Evolutionary conservation across 306 rosid species (phyloP).

Genomic region (Begonia peltatifolia): DNA sequence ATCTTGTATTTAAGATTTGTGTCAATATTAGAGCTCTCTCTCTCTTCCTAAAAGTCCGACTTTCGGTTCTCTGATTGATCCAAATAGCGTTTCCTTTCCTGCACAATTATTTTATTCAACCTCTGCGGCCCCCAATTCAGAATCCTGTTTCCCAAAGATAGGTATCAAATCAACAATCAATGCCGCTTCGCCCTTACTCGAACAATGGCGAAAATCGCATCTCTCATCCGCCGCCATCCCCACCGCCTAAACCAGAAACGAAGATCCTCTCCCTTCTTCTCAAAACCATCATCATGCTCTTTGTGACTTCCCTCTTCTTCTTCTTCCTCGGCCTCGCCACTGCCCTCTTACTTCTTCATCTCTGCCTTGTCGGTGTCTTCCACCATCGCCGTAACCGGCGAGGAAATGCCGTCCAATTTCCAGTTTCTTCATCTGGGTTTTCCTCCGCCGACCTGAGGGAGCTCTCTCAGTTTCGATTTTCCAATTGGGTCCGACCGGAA

Average conservation of each 20-base stretch:
- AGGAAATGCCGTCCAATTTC: constrained; percentile 4
- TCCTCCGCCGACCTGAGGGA: constrained; percentile 25
- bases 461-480: constrained; percentile 45
- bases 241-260: constrained; percentile 38
- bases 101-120: no score
- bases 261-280: constrained; percentile 51
- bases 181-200: constrained; percentile 6
- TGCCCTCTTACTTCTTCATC: constrained; percentile 44
- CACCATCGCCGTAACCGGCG: constrained; percentile 45
- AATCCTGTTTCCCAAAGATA: no score
- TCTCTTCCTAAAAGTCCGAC: no score
- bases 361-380: constrained; percentile 44
- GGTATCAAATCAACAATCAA: not conserved
- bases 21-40: no score
- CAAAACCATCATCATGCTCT: constrained; percentile 53
- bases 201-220: constrained; percentile 5
- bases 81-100: no score
- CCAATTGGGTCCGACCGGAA: constrained; percentile 6
- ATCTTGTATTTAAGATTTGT: no score
- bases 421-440: constrained; percentile 22
- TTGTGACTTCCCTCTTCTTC: constrained; percentile 58
- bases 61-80: no score
- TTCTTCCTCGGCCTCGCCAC: constrained; percentile 72
- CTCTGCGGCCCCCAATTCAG: no score
- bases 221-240: not conserved